Percentiles rank a stretch among this genome's conserved stretches.
phyloP scores from a whole-genome alignment of 2,329 filamentous ascomycete species.

The Penicillium sp. region DNA sequence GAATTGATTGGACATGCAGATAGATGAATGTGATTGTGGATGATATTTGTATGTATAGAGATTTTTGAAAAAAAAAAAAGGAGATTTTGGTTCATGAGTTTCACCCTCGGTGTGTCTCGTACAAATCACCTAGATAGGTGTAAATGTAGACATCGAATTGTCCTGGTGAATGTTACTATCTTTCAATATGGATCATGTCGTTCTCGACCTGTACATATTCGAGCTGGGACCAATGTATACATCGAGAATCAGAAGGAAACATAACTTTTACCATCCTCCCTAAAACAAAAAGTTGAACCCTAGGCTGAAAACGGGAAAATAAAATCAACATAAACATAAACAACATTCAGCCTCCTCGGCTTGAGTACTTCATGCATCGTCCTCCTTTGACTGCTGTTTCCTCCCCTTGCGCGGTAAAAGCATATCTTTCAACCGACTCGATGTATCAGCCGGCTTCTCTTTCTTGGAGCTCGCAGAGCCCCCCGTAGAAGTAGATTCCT shows the following conservation, averaged over 20 bases:
- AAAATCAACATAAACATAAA: neutral
- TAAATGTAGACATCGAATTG: too few species aligned
- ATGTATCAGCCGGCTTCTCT: slow-evolving; percentile 5
- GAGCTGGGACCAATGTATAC: neutral
- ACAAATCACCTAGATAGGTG: neutral
- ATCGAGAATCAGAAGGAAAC: neutral
- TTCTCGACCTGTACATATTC: neutral
- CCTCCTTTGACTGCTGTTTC: slow-evolving; percentile 13
- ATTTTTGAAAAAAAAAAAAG: neutral
- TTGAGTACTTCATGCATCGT: slow-evolving; percentile 5
- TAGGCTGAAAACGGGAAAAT: neutral
- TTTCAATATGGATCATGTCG: neutral
- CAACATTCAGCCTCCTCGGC: neutral
- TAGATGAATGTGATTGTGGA: neutral
- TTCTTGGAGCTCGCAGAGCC: slow-evolving; percentile 6
- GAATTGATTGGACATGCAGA: neutral
- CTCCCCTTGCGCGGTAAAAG: slow-evolving; percentile 18
- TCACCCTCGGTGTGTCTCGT: neutral
- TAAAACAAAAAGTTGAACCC: neutral
- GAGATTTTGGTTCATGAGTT: too few species aligned
- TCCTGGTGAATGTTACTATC: neutral
- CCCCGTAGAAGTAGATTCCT: slow-evolving; percentile 11
- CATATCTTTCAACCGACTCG: slow-evolving; percentile 20
- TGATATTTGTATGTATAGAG: slow-evolving; percentile 3
- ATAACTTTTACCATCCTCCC: neutral